Evolutionary conservation across 352 stramenopile species (phyloP), one percentile per base, ranked within the genome.

Genomic region (Phytophthora podocarpi): DNA sequence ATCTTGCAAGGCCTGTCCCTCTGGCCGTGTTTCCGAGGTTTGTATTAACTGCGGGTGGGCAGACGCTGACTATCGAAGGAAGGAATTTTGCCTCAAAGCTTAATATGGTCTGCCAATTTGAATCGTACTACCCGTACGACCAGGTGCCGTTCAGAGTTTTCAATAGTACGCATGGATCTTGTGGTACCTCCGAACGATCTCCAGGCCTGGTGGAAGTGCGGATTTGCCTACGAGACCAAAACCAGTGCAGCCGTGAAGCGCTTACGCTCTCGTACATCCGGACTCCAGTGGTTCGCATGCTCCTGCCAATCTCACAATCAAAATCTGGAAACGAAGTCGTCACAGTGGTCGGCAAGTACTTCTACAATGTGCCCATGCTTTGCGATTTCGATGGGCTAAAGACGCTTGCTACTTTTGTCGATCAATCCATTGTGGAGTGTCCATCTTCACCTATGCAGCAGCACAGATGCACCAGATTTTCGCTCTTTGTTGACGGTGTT

Each of bases 151-250:
- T 83, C 34, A 50, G n/a, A 20, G 26, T 69, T 11, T 15, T 83
- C 1, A 83, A 80, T 48, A 16, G 10, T 1, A 76, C 62, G 2
- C 15, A 64, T 20, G 46, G 73, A n/a, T 65, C 53, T 12, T 88
- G 79, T 47, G 26, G 52, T 23, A 32, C 65, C 1, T 69, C 72
- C n/a, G 27, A 66, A 28, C 72, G 73, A 54, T 16, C 45, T 20
- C 59, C 64, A 0, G 72, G 76, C 1, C 28, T 28, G 15, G 59
- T 80, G 2, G 23, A 70, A 21, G 13, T 87, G 4, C 55, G 53
- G 2, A 23, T 88, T 0, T 86, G 76, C 21, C 15, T 83, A 8
- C 45, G 31, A 13, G 57, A 54, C 13, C 27, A 40, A 15, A 43
- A 47, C 23, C 30, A 57, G 12, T 74, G 66, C 34, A 74, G 66